phyloP scores from a whole-genome alignment of 495 filamentous ascomycete species.

The Aspergillus avenaceus region DNA sequence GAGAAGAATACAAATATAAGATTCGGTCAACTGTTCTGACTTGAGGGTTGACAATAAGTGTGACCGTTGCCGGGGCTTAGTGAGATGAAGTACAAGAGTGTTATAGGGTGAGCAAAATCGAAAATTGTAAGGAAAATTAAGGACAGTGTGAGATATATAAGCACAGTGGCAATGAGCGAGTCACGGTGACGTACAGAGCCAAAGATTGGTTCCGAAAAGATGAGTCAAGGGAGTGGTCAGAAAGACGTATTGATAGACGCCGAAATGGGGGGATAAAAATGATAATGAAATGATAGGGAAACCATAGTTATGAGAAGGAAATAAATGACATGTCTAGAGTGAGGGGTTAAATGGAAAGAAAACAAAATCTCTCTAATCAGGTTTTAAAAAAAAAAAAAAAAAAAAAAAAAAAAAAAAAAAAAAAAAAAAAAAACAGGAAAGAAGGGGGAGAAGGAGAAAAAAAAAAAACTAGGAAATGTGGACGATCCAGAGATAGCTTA shows the following conservation, averaged over 20 bases:
- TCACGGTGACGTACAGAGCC: not conserved
- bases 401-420: slow-evolving; percentile 10
- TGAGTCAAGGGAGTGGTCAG: not conserved
- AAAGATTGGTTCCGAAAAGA: not conserved
- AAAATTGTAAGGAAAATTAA: not conserved
- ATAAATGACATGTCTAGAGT: not conserved
- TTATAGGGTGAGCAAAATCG: too few species aligned
- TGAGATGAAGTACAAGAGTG: not conserved
- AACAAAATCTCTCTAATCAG: not conserved
- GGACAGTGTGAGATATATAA: not conserved
- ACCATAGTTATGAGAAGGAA: slow-evolving; percentile 1
- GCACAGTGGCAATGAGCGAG: not conserved
- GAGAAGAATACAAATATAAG: too few species aligned
- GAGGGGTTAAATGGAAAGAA: not conserved
- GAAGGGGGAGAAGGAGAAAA: slow-evolving; percentile 3
- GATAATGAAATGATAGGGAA: not conserved
- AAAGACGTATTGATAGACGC: not conserved
- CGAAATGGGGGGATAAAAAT: not conserved
- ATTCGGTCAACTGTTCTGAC: too few species aligned
- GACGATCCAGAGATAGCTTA: slow-evolving; percentile 18
- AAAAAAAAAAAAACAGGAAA: slow-evolving; percentile 11
- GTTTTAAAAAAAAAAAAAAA: slow-evolving; percentile 3
- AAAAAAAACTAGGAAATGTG: not conserved
- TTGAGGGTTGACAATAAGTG: too few species aligned
- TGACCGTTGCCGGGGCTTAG: not conserved